Conservation (phyloP, 163 green algal genomes). For the Scenedesmus sp. region DNA sequence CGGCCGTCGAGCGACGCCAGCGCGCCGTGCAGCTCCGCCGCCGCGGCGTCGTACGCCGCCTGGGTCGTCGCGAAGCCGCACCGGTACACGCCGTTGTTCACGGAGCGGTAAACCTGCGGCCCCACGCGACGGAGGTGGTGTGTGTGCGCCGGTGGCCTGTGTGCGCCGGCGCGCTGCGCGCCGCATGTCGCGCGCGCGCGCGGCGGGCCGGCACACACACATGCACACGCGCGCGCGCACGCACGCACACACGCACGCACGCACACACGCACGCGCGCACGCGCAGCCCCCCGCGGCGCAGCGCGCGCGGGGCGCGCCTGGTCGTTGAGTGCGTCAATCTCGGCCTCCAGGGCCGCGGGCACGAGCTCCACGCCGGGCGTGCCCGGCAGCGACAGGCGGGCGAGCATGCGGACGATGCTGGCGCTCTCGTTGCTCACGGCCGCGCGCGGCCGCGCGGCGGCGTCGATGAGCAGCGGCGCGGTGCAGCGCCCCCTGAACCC, state of each 20-base stretch:
- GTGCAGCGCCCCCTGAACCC: slow-evolving; percentile 89
- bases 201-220: too few species aligned
- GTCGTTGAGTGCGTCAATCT: slow-evolving; percentile 88
- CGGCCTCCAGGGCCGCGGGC: slow-evolving; percentile 60
- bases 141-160: too few species aligned
- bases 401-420: slow-evolving; percentile 80
- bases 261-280: not conserved
- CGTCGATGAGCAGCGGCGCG: slow-evolving; percentile 90
- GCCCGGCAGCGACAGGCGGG: slow-evolving; percentile 61
- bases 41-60: slow-evolving; percentile 66
- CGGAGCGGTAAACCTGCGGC: too few species aligned
- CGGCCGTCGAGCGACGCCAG: slow-evolving; percentile 63
- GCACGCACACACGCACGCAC: too few species aligned
- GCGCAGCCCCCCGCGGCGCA: too few species aligned
- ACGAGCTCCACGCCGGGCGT: slow-evolving; percentile 76
- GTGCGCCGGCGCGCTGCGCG: too few species aligned
- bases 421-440: slow-evolving; percentile 87
- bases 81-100: too few species aligned
- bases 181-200: too few species aligned
- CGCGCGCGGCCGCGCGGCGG: not conserved
- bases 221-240: too few species aligned
- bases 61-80: too few species aligned
- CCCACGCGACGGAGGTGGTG: too few species aligned
- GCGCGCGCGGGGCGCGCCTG: too few species aligned
- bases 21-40: slow-evolving; percentile 37